Conservation (phyloP, 2,329 filamentous ascomycete species). For the Colletotrichum orchidophilum region DNA sequence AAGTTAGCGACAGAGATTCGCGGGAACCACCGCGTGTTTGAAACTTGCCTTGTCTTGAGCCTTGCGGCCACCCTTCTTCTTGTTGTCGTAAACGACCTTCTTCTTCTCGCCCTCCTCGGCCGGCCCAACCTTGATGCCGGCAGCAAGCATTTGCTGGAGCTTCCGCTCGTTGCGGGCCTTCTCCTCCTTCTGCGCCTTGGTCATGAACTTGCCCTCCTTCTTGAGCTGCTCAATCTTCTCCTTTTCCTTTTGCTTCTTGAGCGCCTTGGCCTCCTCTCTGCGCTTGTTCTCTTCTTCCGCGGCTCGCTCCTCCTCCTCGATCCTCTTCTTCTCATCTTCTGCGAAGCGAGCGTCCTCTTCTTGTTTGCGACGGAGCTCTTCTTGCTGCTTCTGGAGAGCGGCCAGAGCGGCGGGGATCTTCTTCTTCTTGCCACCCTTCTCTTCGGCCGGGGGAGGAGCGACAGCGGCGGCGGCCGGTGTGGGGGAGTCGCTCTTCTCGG, state of each 20-base stretch:
- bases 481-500: conserved; percentile 54
- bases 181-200: conserved; percentile 85
- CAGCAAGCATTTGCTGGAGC: conserved; percentile 85
- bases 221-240: conserved; percentile 87
- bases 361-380: conserved; percentile 72
- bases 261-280: conserved; percentile 76
- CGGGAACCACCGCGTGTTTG: not conserved
- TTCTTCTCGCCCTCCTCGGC: conserved; percentile 72
- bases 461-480: conserved; percentile 51
- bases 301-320: conserved; percentile 71
- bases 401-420: conserved; percentile 82
- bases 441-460: conserved; percentile 48
- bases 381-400: conserved; percentile 83
- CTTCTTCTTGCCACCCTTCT: conserved; percentile 79
- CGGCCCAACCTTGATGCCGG: conserved; percentile 77
- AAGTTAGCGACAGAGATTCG: not conserved
- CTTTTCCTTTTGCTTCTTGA: conserved; percentile 88
- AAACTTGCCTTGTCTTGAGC: conserved; percentile 63
- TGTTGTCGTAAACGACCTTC: conserved; percentile 79
- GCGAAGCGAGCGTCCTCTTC: conserved; percentile 68
- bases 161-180: conserved; percentile 82
- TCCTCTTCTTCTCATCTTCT: conserved; percentile 71
- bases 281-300: conserved; percentile 74
- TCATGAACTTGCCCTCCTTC: conserved; percentile 87
- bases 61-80: conserved; percentile 70